Percentiles rank a stretch among this genome's conserved stretches.
These are phyloP conservation scores for Ophiostoma montium DNA, from an alignment of 2,329 filamentous ascomycete species.

Conservation along the genomic window DNA sequence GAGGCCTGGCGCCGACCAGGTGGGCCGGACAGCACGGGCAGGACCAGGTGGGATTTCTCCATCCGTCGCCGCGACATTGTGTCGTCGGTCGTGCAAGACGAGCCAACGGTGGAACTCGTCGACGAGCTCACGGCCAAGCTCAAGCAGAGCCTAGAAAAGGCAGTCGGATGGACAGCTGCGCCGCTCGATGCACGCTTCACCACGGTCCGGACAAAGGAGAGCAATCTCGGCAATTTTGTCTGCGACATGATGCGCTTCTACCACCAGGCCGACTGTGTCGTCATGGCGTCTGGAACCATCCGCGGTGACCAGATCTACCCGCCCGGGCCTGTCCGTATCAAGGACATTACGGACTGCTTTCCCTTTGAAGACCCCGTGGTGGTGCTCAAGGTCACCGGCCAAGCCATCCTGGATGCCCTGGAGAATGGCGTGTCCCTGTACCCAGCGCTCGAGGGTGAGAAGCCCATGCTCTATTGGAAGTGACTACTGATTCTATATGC, in stretches of 20 bases:
- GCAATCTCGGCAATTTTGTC: conserved; percentile 81
- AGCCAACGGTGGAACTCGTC: conserved; percentile 46
- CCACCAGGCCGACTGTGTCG: conserved; percentile 64
- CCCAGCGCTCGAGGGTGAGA: conserved; percentile 60
- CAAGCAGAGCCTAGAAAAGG: conserved; percentile 64
- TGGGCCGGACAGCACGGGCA: conserved; percentile 15
- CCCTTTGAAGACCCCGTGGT: conserved; percentile 87
- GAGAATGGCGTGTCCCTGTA: conserved; percentile 74
- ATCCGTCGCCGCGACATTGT: conserved; percentile 64
- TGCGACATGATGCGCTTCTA: conserved; percentile 83
- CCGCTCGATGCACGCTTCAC: conserved; percentile 78
- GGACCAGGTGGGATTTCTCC: conserved; percentile 48
- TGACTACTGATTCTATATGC: neutral
- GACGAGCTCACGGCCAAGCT: conserved; percentile 57
- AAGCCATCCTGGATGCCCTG: conserved; percentile 61
- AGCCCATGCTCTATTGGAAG: neutral
- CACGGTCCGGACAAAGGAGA: conserved; percentile 63
- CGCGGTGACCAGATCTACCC: conserved; percentile 81
- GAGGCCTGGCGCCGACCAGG: conserved; percentile 50
- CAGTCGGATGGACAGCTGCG: conserved; percentile 67
- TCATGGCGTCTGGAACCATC: conserved; percentile 79
- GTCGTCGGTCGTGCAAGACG: conserved; percentile 51
- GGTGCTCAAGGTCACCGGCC: conserved; percentile 56
- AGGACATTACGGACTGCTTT: conserved; percentile 79
- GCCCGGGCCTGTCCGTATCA: conserved; percentile 60